Evolutionary conservation across 1,284 basidiomycete genomes (phyloP), one percentile per base, ranked within the genome.

Genomic region (Trametes polyzona): DNA sequence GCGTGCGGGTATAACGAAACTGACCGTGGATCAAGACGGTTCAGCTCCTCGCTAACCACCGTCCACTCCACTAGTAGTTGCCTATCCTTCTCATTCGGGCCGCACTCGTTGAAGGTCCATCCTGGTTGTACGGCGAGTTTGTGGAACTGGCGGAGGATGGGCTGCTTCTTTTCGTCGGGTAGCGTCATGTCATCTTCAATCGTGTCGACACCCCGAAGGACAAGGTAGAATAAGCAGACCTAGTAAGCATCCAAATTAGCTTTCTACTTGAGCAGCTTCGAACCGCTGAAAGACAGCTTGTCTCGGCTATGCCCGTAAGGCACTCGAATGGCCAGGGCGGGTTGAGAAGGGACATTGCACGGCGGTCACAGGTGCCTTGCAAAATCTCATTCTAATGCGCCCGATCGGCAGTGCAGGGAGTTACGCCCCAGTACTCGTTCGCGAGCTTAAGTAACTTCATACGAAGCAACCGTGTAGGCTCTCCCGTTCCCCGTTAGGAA

Each of bases 171-270:
- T 11, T 87, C 78, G 72, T 95, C 90, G 1, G 92, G 82, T 56
- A 99, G 85, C 2, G 95, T 93, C 95, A 98, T 99, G 78, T 99
- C 96, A 73, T 99, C 96, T 74, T 99, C 96, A 59, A 99, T 84
- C 11, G 97, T 99, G 75, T 99, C 97, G 29, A 99, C 78, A 1
- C 87, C 96, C 24, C 96, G 87, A 6, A 99, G 83, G 4, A 96
- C 91, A 49, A 99, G 85, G 75, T 99, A 99, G 76, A 98, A 99
- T 60, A 99, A 74, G 72, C 93, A 95, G 63, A 98, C 87, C 94
- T 96, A 65, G 40, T n/a, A 12, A 14, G 33, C 5, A 21, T 17
- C 21, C n/a, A 12, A n/a, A n/a, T n/a, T n/a, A n/a, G n/a, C n/a
- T n/a, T n/a, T n/a, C n/a, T n/a, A n/a, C n/a, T n/a, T 29, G n/a